Base-by-base conservation (phyloP, 2,329 filamentous ascomycete species). In the Fusarium proliferatum region DNA sequence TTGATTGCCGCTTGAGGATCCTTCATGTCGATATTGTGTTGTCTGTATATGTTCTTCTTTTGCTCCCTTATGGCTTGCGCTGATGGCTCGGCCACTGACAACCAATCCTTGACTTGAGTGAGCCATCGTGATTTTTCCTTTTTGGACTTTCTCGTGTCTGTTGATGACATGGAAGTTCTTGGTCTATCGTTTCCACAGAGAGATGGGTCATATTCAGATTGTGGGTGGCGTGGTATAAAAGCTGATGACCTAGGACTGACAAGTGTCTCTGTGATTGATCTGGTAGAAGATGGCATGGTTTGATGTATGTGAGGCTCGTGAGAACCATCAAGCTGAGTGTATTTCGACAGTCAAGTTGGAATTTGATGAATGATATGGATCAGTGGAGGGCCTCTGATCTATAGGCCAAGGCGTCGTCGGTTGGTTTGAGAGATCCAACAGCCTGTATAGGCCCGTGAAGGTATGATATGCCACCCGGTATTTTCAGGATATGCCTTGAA, bases 31-130 rank as follows among this genome's bases (percentile, higher is more conserved):
- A 88, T 78, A 26, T 85, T 85, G n/a, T 85, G 83, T 46, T 80
- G 84, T 52, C 82, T 80, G 69, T 82, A 87, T 3, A 82, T 79
- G 19, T 82, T 81, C 59, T 80, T 83, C 73, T 84, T 85, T 69
- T 87, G 85, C 19, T 84, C 77, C 71, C 84, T 86, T 72, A 87
- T 80, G 3, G 86, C 87, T 49, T 86, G 84, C 4, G 82, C 81
- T 1, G 87, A 88, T 16, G 87, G 87, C 69, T 89, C 87, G 53
- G 84, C 86, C 28, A 83, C 81, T 4, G 81, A 81, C 12, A 88
- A 76, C 87, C 87, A 88, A 49, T 81, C 82, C 66, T 86, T 88
- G 53, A 87, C 76, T 34, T 85, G 83, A 11, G 79, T 79, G 28
- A 86, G 63, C 84, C 85, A 87, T 42, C 75, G 65, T n/a, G 73